Base-by-base conservation (phyloP, 495 filamentous ascomycete genomes). In the Talaromyces thailandensis region DNA sequence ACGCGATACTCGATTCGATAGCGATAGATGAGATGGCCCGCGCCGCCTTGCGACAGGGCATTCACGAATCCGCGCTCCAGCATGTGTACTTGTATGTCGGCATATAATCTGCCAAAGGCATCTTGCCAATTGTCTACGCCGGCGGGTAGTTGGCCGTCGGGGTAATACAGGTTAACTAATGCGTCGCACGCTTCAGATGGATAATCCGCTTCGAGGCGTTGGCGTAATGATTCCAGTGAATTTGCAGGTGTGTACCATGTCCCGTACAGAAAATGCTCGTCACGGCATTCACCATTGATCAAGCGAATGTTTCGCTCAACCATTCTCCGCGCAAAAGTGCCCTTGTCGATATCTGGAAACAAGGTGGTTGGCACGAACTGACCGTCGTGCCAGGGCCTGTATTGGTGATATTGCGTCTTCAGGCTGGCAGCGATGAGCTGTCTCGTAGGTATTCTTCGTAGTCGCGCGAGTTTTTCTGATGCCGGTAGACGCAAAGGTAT, bases 61-160 rank as follows among this genome's bases (percentile, higher is more conserved):
- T 77, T 63, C 35, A 75, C 65, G 16, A 79, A 64, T 0, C 77
- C 77, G 4, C 77, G 72, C 68, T 79, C 75, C 66, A 76, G 76
- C 29, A 69, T 67, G 65, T 79, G 75, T 3, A 86, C 76, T 64
- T 86, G 83, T 68, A 84, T 79, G 63, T 84, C 80, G 2, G 82
- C 82, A 62, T 85, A 85, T 32, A 85, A 73, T 26, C 69, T 70
- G 8, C 83, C 83, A 69, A 84, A 86, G 9, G 79, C 76, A 40
- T 85, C 80, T 35, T 67, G 62, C 71, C 76, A 79, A 56, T 76
- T 60, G 4, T 66, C 64, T 16, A 69, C 66, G 18, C 72, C 56
- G 0, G 62, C 16, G 0, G 75, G 71, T 0, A 81, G 71, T 7
- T 55, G 18, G 1, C 66, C 68, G 24, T 63, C 60, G 0, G 77